Base-by-base conservation (phyloP, 2,329 filamentous ascomycete genomes). In the Cercospora zeina region DNA sequence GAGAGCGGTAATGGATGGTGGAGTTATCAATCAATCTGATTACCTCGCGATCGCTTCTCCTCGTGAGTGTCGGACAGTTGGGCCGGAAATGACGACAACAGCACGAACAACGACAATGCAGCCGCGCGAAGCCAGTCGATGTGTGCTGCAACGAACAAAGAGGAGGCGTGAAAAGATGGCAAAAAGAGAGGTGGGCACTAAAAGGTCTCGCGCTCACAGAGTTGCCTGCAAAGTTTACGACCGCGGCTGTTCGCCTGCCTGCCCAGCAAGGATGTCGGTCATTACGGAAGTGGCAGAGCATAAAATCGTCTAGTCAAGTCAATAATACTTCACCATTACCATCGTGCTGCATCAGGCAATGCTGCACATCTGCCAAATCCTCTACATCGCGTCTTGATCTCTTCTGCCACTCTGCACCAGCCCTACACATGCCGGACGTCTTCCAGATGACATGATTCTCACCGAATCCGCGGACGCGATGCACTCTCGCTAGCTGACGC, bases 21-120 rank as follows among this genome's bases (percentile, higher is more conserved):
- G 54, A 30, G 16, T 58, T 58, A 58, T 58, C 56, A 58, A 45
- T 49, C 42, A 27, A 58, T 58, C 42, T 50, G 56, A 58, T 58
- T 34, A 47, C 14, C 34, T 50, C n/a, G 31, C 16, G 39, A 45
- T 45, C 16, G 31, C 30, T 31, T 42, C 54, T 47, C 54, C 37
- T 30, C 42, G 42, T 14, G 24, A n/a, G 47, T 30, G 21, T 31
- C 14, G n/a, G 30, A 31, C 47, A 14, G 14, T 21, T 51, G 30
- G 47, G 47, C 24, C 27, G 24, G 47, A 33, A 30, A 31, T 27
- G 24, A 27, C 24, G 8, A 51, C 24, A 10, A 51, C n/a, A 31
- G 0, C 14, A n/a, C 47, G 47, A 30, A 51, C 7, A 45, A 56
- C 54, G 19, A 56, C 36, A 56, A 56, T 45, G 21, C 30, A 13